phyloP scores from a whole-genome alignment of 2,329 filamentous ascomycete genomes.

The Diaporthe nobilis region DNA sequence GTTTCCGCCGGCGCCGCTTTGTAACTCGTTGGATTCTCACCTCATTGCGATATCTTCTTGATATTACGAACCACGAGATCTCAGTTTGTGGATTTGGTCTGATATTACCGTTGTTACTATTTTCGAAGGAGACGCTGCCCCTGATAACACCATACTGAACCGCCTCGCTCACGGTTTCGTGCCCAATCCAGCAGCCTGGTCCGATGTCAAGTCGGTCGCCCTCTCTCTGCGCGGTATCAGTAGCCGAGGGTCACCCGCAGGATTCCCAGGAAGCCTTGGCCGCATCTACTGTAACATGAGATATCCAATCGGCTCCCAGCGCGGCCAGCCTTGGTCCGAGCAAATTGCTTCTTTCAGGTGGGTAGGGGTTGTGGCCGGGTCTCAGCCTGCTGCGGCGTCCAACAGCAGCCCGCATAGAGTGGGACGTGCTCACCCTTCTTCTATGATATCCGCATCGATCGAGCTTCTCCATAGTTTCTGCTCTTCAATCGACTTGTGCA shows the following conservation, averaged over 20 bases:
- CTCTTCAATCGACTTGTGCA: not conserved
- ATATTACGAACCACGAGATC: not conserved
- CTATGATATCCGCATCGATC: not conserved
- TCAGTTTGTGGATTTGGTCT: not conserved
- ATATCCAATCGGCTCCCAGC: not conserved
- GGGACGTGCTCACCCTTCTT: too few species aligned
- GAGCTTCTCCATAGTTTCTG: too few species aligned
- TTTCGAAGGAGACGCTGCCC: not conserved
- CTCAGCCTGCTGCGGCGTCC: not conserved
- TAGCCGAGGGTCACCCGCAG: not conserved
- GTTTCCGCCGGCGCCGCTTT: not conserved
- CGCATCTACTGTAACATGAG: not conserved
- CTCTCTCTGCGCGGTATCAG: not conserved
- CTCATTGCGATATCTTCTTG: not conserved
- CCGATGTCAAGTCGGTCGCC: not conserved
- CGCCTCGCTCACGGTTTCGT: not conserved
- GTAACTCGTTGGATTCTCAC: not conserved
- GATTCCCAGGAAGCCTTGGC: not conserved
- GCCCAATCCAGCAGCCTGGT: not conserved
- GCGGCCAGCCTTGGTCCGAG: not conserved
- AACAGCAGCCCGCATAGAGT: too few species aligned
- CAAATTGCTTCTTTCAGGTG: conserved; percentile 21
- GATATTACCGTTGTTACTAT: not conserved
- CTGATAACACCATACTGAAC: not conserved
- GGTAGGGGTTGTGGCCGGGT: not conserved